Evolutionary conservation across 1,284 basidiomycete species (phyloP).

Genomic region (Ganoderma meredithae): DNA sequence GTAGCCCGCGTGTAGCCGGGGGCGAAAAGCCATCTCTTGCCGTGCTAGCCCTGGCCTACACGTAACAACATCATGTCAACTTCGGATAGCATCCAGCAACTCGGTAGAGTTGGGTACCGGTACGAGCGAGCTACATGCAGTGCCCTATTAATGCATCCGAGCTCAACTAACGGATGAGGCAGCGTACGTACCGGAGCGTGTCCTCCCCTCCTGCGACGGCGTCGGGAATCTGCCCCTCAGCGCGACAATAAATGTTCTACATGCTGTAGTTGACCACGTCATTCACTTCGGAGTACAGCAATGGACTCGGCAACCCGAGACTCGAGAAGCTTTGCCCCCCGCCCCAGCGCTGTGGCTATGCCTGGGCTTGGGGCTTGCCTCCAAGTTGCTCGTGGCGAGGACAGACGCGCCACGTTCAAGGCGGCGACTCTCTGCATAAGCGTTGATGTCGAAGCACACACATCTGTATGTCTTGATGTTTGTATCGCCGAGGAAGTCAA

Average conservation of each 20-base stretch:
- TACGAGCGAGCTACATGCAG: too few species aligned
- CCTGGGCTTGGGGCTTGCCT: slow-evolving; percentile 55
- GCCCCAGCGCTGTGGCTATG: slow-evolving; percentile 39
- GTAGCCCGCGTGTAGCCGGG: not conserved
- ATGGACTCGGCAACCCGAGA: slow-evolving; percentile 59
- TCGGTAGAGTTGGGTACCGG: not conserved
- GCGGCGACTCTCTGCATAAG: slow-evolving; percentile 37
- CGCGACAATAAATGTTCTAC: slow-evolving; percentile 43
- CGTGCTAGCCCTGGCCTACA: too few species aligned
- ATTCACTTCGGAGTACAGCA: slow-evolving; percentile 41
- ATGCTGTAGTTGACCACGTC: slow-evolving; percentile 53
- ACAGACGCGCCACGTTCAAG: slow-evolving; percentile 45
- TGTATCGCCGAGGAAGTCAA: slow-evolving; percentile 35
- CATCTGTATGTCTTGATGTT: slow-evolving; percentile 39
- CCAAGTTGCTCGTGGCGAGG: slow-evolving; percentile 55
- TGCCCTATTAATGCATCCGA: not conserved
- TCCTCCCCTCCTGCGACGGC: slow-evolving; percentile 30
- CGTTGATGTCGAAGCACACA: slow-evolving; percentile 42
- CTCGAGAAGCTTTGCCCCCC: slow-evolving; percentile 47
- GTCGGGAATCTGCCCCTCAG: slow-evolving; percentile 43
- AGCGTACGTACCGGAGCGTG: slow-evolving; percentile 45
- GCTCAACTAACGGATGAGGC: not conserved
- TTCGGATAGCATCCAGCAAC: not conserved
- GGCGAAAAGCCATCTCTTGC: not conserved
- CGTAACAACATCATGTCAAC: not conserved